phyloP scores from a whole-genome alignment of 352 stramenopile species.

The Globisporangium acanthophoron region DNA sequence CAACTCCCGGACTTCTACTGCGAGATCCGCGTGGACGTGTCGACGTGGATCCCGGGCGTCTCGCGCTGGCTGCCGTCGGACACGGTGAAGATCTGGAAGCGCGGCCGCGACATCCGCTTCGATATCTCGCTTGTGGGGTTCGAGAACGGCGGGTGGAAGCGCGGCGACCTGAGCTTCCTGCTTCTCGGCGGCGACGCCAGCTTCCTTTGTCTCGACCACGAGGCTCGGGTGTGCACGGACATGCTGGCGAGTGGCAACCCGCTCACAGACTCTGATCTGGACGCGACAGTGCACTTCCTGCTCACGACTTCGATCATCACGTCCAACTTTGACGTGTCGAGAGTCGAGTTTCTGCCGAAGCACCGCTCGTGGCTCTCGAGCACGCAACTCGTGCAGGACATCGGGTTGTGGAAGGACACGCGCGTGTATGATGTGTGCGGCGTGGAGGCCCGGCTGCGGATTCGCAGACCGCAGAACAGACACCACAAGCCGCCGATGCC shows the following conservation, averaged over 20 bases:
- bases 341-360: conserved; percentile 40
- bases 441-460: conserved; percentile 31
- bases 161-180: conserved; percentile 59
- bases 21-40: conserved; percentile 59
- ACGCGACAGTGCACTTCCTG: conserved; percentile 56
- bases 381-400: conserved; percentile 29
- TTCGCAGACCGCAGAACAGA: conserved; percentile 44
- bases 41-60: conserved; percentile 65
- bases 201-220: conserved; percentile 57
- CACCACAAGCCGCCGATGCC: conserved; percentile 19
- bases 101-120: conserved; percentile 45
- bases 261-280: conserved; percentile 31
- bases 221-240: conserved; percentile 38
- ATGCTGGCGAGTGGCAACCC: conserved; percentile 24
- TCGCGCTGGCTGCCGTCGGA: conserved; percentile 67
- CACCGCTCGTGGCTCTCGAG: conserved; percentile 38
- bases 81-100: conserved; percentile 76
- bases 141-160: conserved; percentile 52
- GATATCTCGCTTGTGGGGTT: conserved; percentile 67
- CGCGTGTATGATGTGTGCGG: conserved; percentile 47
- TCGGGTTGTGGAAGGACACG: conserved; percentile 46
- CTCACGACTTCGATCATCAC: conserved; percentile 55
- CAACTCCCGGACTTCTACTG: conserved; percentile 60
- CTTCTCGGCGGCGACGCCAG: conserved; percentile 31
- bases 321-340: conserved; percentile 36